Percentiles rank a stretch among this genome's conserved stretches.
Evolutionary conservation across 2,329 filamentous ascomycete genomes (phyloP).

Genomic region (Fusarium oligoseptatum): DNA sequence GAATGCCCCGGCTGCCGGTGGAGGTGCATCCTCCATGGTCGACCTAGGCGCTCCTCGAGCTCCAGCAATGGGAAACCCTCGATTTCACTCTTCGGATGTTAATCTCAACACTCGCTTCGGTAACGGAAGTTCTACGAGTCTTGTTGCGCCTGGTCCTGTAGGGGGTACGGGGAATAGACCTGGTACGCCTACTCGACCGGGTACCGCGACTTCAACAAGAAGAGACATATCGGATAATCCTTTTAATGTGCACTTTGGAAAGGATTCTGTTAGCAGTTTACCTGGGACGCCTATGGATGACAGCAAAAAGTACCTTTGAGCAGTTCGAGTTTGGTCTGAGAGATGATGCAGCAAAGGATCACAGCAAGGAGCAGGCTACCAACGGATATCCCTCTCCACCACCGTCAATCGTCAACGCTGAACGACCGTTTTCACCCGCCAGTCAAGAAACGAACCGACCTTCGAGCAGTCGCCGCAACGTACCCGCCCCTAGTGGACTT

Average conservation of each 20-base stretch:
- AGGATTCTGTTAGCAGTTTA: slow-evolving; percentile 45
- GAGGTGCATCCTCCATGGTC: slow-evolving; percentile 59
- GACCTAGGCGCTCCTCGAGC: slow-evolving; percentile 55
- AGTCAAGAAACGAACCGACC: slow-evolving; percentile 28
- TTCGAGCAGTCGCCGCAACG: slow-evolving; percentile 40
- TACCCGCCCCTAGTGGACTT: slow-evolving; percentile 39
- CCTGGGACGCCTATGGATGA: slow-evolving; percentile 42
- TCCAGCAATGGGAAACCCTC: slow-evolving; percentile 41
- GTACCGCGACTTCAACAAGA: slow-evolving; percentile 51
- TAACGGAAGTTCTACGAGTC: slow-evolving; percentile 53
- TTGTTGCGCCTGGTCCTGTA: slow-evolving; percentile 51
- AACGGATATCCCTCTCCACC: slow-evolving; percentile 56
- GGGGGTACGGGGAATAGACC: slow-evolving; percentile 41
- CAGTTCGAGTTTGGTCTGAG: slow-evolving; percentile 55
- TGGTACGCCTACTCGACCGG: slow-evolving; percentile 50
- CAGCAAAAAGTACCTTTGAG: slow-evolving; percentile 55
- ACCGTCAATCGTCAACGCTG: slow-evolving; percentile 51
- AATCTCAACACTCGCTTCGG: slow-evolving; percentile 55
- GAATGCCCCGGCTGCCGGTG: slow-evolving; percentile 47
- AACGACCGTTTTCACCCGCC: slow-evolving; percentile 44
- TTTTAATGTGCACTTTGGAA: slow-evolving; percentile 61
- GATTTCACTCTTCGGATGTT: slow-evolving; percentile 55
- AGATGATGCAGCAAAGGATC: slow-evolving; percentile 21
- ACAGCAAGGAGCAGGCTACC: slow-evolving; percentile 17
- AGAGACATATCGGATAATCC: slow-evolving; percentile 59